Evolutionary conservation across 805 yeast species (phyloP), one percentile per base, ranked within the genome.

Genomic region (Lachancea fermentati): DNA sequence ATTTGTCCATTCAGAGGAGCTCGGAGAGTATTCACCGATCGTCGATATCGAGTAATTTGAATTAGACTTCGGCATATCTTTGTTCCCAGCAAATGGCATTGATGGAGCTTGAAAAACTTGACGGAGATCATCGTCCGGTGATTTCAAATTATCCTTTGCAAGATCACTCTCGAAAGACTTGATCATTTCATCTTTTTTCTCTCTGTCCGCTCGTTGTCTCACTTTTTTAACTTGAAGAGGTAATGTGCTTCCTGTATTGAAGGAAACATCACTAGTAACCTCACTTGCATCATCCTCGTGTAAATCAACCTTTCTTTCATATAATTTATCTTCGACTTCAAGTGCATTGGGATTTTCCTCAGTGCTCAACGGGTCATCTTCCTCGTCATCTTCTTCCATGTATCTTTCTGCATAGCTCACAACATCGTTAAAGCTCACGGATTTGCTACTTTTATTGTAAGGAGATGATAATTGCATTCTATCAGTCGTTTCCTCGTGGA

Each of bases 11-110:
- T 69, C 73, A 1, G 72, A 67, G 2, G 72, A 67, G 5, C 71
- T 65, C 14, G 75, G 74, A 2, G 73, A 68, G 50, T 63, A 70
- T 11, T 70, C 71, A 1, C 75, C 75, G 30, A 70, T 68, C 2
- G 62, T 57, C 1, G 72, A 66, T 12, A 67, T 66, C 6, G 67
- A 58, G 18, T 56, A 56, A 31, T 63, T 63, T 2, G 62, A 58
- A 29, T 54, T 57, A 30, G 59, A 65, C 43, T 49, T 47, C 14
- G 41, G 61, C 57, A 54, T 58, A 6, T 36, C 43, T n/a, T 38
- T 40, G 30, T 32, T 15, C 9, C 41, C 40, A 8, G 48, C 44
- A 41, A 60, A 58, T 8, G 64, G 64, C 36, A 50, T 37, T n/a
- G 44, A 41, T 4, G 62, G 62, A 1, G 58, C 62, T 39, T 52